These are phyloP conservation scores for Tuber microsphaerosporum DNA, from an alignment of 495 filamentous ascomycete species.

Conservation along the genomic window DNA sequence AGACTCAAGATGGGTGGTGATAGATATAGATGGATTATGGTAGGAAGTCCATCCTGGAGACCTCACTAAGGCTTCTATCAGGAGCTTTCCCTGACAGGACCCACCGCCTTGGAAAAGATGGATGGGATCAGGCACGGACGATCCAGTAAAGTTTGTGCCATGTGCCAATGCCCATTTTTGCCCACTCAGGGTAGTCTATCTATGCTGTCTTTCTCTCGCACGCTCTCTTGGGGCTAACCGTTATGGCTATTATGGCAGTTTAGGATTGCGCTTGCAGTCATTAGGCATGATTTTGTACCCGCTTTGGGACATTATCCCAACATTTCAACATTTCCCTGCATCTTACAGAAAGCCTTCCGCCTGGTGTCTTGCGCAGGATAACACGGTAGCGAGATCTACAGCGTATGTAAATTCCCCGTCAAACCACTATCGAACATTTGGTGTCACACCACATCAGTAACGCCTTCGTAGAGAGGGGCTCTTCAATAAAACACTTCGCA, in stretches of 20 bases:
- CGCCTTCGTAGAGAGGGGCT: background rate
- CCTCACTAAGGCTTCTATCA: background rate
- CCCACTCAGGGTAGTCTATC: background rate
- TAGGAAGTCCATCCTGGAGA: background rate
- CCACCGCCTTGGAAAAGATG: background rate
- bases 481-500: background rate
- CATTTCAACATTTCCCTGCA: background rate
- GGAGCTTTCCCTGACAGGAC: background rate
- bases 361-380: background rate
- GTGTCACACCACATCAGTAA: background rate
- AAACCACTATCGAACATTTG: background rate
- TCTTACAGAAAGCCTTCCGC: background rate
- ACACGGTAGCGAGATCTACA: slow-evolving; percentile 3
- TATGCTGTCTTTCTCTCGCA: background rate
- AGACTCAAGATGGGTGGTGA: background rate
- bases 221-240: background rate
- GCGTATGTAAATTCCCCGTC: background rate
- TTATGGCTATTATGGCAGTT: background rate
- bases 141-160: background rate
- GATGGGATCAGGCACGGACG: background rate
- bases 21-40: background rate
- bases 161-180: background rate
- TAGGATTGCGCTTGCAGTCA: background rate
- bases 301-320: background rate
- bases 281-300: background rate